These are phyloP conservation scores for Zymoseptoria ardabiliae DNA, from an alignment of 2,329 filamentous ascomycete species.

Conservation along the genomic window DNA sequence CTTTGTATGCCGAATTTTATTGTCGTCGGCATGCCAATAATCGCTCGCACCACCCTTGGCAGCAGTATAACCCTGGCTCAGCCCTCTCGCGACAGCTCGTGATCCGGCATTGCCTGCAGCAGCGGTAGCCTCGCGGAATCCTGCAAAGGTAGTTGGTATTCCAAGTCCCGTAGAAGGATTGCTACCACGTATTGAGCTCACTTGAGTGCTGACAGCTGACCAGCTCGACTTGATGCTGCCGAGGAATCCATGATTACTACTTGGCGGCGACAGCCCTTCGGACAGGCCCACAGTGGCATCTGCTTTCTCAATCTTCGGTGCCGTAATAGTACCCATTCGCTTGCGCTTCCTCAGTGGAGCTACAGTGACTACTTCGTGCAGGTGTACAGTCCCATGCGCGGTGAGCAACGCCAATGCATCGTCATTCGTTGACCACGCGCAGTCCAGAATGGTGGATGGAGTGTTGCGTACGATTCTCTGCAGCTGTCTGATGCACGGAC, in stretches of 20 bases:
- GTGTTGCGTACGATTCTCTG: slow-evolving; percentile 88
- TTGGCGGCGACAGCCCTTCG: slow-evolving; percentile 26
- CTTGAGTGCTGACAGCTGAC: slow-evolving; percentile 35
- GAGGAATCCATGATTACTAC: slow-evolving; percentile 23
- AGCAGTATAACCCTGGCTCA: slow-evolving; percentile 66
- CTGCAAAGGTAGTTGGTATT: slow-evolving; percentile 27
- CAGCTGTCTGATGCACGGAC: slow-evolving; percentile 64
- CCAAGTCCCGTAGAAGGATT: slow-evolving; percentile 14
- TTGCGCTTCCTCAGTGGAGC: slow-evolving; percentile 32
- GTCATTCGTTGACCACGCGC: slow-evolving; percentile 77
- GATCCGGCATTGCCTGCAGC: slow-evolving; percentile 51
- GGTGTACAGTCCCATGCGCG: slow-evolving; percentile 88
- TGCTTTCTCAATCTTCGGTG: slow-evolving; percentile 25
- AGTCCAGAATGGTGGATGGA: slow-evolving; percentile 81
- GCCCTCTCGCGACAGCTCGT: slow-evolving; percentile 63
- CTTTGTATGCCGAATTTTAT: slow-evolving; percentile 60
- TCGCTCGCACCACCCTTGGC: slow-evolving; percentile 62
- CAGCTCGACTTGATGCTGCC: slow-evolving; percentile 32
- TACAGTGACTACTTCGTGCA: slow-evolving; percentile 67
- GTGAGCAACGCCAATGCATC: slow-evolving; percentile 85
- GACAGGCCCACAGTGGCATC: slow-evolving; percentile 27
- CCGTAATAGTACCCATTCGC: slow-evolving; percentile 12
- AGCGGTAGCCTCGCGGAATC: slow-evolving; percentile 26
- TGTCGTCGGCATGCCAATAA: slow-evolving; percentile 67
- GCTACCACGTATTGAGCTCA: slow-evolving; percentile 22